Evolutionary conservation across 257 asterid species (phyloP), one percentile per base, ranked within the genome.

Genomic region (Cinchona pubescens): DNA sequence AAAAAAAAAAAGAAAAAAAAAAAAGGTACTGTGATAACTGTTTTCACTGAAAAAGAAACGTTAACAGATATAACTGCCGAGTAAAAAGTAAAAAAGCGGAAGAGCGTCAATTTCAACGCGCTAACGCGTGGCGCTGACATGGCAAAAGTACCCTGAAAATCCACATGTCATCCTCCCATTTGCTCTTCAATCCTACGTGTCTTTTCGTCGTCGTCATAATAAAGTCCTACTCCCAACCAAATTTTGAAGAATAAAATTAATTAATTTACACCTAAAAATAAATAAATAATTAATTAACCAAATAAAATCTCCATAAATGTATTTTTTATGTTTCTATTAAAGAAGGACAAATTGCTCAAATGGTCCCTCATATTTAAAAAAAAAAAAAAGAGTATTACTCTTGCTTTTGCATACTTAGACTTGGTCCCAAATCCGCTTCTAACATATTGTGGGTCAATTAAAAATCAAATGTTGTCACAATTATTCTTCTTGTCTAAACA

Each of bases 151-250:
- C 32, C 34, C 21, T 4, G 6, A 6, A 3, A 14, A 14, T 71
- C 32, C 66, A 55, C 75, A 7, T 55, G 49, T 56, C 66, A 35
- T 3, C 2, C n/a, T 6, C 9, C 3, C 34, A 71, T 71, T 71
- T 63, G 53, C 3, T 3, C 1, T 0, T 0, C 7, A 3, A 4
- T 7, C 35, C 37, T 32, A 53, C 75, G 58, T 18, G 65, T 51
- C 81, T 73, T 56, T 64, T 73, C 74, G 75, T 67, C 30, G 82
- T 79, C 45, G 83, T 80, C 74, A 79, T 75, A 75, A 79, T 35
- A 4, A 12, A 1, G n/a, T 12, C 83, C 8, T 0, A 5, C 5
- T 23, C 19, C 32, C 43, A n/a, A 56, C 16, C 18, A 9, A 56
- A 56, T 2, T n/a, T 5, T 2, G 32, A n/a, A 55, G n/a, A 55